Evolutionary conservation across 345 rosid species (phyloP).

Genomic region (Durio zibethinus): DNA sequence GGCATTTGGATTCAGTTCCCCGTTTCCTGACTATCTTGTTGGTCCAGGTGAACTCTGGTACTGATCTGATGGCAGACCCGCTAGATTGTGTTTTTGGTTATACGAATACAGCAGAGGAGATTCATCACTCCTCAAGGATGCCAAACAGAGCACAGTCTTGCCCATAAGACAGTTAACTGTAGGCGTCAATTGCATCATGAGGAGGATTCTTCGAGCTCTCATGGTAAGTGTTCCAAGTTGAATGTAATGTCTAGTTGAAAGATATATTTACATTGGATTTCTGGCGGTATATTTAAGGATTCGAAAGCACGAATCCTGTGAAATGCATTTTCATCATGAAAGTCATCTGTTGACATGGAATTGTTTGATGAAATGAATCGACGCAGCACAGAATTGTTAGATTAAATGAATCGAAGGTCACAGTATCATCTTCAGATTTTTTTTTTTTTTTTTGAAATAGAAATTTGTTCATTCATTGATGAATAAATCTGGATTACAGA

Average conservation of each 20-base stretch:
- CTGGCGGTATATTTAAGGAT: no score
- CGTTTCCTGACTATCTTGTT: conserved; percentile 15
- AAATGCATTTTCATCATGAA: no score
- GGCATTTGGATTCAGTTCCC: not conserved
- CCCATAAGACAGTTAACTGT: conserved; percentile 40
- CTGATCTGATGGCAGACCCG: conserved; percentile 39
- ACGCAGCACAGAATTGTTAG: not conserved
- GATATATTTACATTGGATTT: no score
- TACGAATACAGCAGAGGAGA: conserved; percentile 34
- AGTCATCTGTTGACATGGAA: not conserved
- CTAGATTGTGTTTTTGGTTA: conserved; percentile 51
- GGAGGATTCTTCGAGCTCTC: conserved; percentile 20
- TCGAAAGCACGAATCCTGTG: no score
- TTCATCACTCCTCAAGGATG: conserved; percentile 28
- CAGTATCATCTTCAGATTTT: no score
- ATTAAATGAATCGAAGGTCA: no score
- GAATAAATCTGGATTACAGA: no score
- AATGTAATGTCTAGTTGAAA: no score
- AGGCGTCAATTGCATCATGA: conserved; percentile 36
- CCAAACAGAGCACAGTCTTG: conserved; percentile 23
- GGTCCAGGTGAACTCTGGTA: conserved; percentile 32
- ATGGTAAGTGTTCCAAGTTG: not conserved
- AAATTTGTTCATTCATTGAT: no score
- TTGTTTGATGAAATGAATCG: not conserved
- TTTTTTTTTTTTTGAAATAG: no score